These are phyloP conservation scores for Sisymbrium irio DNA, from an alignment of 345 rosid genomes.

Conservation along the genomic window DNA sequence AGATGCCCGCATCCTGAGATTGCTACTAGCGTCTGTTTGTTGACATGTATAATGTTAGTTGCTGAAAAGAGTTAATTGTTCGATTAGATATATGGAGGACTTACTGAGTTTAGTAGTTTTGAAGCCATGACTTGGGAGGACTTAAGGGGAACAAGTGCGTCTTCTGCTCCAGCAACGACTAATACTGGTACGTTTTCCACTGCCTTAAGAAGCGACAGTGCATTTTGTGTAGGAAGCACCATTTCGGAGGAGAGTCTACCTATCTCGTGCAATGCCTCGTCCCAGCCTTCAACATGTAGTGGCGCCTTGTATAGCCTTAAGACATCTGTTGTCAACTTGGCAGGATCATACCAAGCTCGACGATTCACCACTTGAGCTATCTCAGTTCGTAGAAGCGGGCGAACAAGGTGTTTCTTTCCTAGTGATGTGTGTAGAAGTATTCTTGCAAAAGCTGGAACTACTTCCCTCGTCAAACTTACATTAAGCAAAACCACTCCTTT, in stretches of 20 bases:
- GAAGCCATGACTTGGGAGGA: slow-evolving; percentile 85
- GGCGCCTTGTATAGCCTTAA: slow-evolving; percentile 91
- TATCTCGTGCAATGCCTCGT: slow-evolving; percentile 91
- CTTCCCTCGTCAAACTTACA: slow-evolving; percentile 87
- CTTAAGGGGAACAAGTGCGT: slow-evolving; percentile 75
- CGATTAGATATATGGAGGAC: slow-evolving; percentile 30
- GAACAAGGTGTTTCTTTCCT: slow-evolving; percentile 93
- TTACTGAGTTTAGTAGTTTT: slow-evolving; percentile 86
- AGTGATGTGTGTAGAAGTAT: slow-evolving; percentile 83
- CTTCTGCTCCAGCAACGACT: slow-evolving; percentile 87
- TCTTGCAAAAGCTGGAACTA: slow-evolving; percentile 89
- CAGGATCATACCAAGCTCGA: slow-evolving; percentile 89
- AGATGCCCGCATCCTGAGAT: slow-evolving; percentile 97
- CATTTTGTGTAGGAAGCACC: slow-evolving; percentile 61
- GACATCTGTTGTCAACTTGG: slow-evolving; percentile 77
- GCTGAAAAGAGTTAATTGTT: slow-evolving; percentile 1
- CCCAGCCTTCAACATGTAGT: slow-evolving; percentile 88
- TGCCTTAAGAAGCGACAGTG: slow-evolving; percentile 55
- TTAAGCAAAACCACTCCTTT: slow-evolving; percentile 72
- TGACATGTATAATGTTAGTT: slow-evolving; percentile 5
- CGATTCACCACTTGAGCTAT: slow-evolving; percentile 91
- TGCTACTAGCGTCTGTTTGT: slow-evolving; percentile 83
- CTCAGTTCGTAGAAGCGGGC: slow-evolving; percentile 81
- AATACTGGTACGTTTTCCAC: slow-evolving; percentile 67
- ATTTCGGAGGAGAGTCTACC: slow-evolving; percentile 84